Percentiles rank a stretch among this genome's conserved stretches.
Conservation (phyloP, 352 stramenopile species). For the Vaucheria bursata region DNA sequence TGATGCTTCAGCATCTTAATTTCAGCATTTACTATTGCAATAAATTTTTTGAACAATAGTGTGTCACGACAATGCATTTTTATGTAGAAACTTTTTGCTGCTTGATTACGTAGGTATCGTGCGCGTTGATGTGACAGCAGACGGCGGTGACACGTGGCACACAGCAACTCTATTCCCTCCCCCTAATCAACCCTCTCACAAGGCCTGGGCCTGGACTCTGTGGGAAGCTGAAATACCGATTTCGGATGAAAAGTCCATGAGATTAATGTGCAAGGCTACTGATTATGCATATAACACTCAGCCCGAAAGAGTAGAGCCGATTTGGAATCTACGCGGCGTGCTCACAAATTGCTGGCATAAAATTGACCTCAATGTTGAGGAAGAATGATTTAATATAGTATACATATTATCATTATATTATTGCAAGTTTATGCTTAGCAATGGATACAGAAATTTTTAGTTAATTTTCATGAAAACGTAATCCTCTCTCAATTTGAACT, state of each 20-base stretch:
- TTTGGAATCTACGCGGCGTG: slow-evolving; percentile 95
- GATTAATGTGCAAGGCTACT: slow-evolving; percentile 42
- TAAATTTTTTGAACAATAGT: no score
- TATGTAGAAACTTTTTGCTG: no score
- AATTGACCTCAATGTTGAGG: slow-evolving; percentile 20
- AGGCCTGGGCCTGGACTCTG: slow-evolving; percentile 45
- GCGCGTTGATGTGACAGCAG: slow-evolving; percentile 85
- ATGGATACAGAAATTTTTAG: not conserved
- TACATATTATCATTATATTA: no score
- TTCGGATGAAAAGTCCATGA: slow-evolving; percentile 27
- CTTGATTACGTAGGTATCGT: slow-evolving; percentile 68
- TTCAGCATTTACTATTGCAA: no score
- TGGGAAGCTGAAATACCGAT: slow-evolving; percentile 41
- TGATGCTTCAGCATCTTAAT: no score
- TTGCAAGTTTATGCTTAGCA: no score
- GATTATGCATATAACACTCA: slow-evolving; percentile 57
- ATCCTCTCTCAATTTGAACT: no score
- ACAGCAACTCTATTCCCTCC: slow-evolving; percentile 53
- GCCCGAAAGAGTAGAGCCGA: slow-evolving; percentile 81
- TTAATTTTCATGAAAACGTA: no score
- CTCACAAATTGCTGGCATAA: slow-evolving; percentile 86
- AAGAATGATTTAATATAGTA: slow-evolving; percentile 8
- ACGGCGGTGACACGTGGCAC: slow-evolving; percentile 84
- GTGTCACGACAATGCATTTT: no score
- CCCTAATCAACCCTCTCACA: slow-evolving; percentile 27